Base-by-base conservation (phyloP, 306 rosid species). In the Trifolium subterraneum region DNA sequence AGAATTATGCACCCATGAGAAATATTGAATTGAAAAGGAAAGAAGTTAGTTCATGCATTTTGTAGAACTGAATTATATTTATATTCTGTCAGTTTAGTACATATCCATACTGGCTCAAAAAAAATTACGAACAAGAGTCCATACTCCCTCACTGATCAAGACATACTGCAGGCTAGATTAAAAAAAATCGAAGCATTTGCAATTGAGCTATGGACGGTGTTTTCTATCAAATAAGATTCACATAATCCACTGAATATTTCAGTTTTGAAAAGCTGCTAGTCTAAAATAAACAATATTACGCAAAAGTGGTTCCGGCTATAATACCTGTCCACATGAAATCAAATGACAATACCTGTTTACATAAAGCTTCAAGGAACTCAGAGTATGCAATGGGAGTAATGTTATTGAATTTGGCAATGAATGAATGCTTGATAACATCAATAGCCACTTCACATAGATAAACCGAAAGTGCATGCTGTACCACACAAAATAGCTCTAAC, bases 301-400 rank as follows among this genome's bases (percentile, higher is more conserved):
- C 25, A 23, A 23, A 23, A 23, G 25, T 2, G 25, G 25, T 23
- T 23, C 25, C 25, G 2, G 25, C 25, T 23, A 23, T 23, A 23
- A 23, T 23, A 23, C 25, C 25, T 2, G 25, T 23, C 35, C 35
- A 59, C 55, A 63, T 20, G 35, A 68, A 79, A 78, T 70, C 41
- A 66, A 62, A 67, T 25, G 25, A 85, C 18, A 33, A 64, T 84
- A 94, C 96, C 97, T 94, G 98, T 75, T 90, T 84, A 75, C 98
- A 94, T 19, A 94, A 88, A 78, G 87, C 96, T 90, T 94, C 98
- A 47, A 91, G 98, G 80, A 91, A 94, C 84, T 91, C 98, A 0
- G 97, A 91, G 81, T 90, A 94, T 44, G 87, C 84, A 50, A 81
- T 91, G 74, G 98, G 98, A 79, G 86, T 91, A 41, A 94, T 86